Conservation (phyloP, 2,329 filamentous ascomycete species). For the Colletotrichum sp. region DNA sequence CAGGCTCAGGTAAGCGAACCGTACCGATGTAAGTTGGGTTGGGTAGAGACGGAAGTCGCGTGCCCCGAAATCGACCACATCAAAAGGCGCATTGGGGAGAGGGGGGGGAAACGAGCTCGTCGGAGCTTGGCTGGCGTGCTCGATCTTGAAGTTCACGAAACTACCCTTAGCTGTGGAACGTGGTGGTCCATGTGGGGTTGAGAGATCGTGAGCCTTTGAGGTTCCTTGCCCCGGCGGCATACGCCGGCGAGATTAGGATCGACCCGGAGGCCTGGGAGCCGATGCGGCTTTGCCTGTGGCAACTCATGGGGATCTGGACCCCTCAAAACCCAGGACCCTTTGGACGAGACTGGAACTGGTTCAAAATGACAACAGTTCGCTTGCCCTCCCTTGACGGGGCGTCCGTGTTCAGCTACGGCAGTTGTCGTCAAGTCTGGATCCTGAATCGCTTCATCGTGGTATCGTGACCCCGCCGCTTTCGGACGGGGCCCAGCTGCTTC, state of each 20-base stretch:
- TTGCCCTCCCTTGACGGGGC: background rate
- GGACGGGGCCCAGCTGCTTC: background rate
- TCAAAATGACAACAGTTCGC: background rate
- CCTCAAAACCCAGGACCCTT: background rate
- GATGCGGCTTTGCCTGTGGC: background rate
- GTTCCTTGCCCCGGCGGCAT: background rate
- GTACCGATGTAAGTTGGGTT: background rate
- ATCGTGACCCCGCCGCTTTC: background rate
- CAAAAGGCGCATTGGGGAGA: background rate
- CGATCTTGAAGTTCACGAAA: background rate
- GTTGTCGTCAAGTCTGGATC: background rate
- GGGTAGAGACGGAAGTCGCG: background rate
- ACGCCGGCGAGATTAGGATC: conserved; percentile 1
- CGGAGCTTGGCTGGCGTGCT: background rate
- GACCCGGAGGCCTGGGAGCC: background rate
- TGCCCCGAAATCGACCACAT: background rate
- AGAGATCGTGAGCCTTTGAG: background rate
- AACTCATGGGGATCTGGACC: background rate
- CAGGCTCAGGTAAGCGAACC: conserved; percentile 2
- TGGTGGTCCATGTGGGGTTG: background rate
- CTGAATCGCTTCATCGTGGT: background rate
- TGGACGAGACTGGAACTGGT: background rate
- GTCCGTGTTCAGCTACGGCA: background rate
- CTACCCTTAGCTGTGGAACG: background rate
- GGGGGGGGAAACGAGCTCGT: background rate